Evolutionary conservation across 208 protist genomes (phyloP).

Genomic region (Trypanosoma scelopori): DNA sequence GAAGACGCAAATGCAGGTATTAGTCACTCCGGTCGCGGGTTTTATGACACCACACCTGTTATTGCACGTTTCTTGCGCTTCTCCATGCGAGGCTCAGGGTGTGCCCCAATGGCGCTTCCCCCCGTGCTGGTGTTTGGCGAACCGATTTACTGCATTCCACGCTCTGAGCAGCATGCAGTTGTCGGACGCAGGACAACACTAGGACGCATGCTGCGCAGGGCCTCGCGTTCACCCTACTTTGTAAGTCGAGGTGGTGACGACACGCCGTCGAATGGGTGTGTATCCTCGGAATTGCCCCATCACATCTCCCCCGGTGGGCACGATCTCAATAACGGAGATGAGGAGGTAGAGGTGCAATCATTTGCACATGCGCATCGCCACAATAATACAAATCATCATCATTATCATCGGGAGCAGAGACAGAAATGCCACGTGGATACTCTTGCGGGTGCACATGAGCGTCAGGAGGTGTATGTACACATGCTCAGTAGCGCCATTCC

Average conservation of each 20-base stretch:
- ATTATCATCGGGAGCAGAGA: neutral
- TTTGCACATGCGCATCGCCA: neutral
- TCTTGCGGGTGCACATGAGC: neutral
- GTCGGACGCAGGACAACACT: slow-evolving; percentile 10
- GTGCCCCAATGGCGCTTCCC: slow-evolving; percentile 10
- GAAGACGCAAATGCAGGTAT: slow-evolving; percentile 4
- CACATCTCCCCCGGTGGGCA: too few species aligned
- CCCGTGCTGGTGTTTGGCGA: slow-evolving; percentile 33
- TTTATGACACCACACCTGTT: slow-evolving; percentile 19
- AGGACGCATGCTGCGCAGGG: neutral
- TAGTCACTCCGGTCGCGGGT: neutral
- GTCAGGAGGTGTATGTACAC: slow-evolving; percentile 24
- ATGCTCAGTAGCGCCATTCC: slow-evolving; percentile 14
- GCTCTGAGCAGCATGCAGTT: slow-evolving; percentile 6
- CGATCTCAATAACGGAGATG: too few species aligned
- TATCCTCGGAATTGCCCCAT: too few species aligned
- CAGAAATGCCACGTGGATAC: neutral
- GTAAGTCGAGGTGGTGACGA: neutral
- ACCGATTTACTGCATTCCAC: slow-evolving; percentile 18
- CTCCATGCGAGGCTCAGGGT: slow-evolving; percentile 23
- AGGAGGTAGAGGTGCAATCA: too few species aligned
- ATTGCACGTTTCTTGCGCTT: slow-evolving; percentile 31
- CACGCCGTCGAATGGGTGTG: too few species aligned
- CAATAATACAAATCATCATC: neutral
- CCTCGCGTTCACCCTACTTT: neutral